These are phyloP conservation scores for Kodamaea fungicola DNA, from an alignment of 1,139 yeast genomes.

Conservation along the genomic window DNA sequence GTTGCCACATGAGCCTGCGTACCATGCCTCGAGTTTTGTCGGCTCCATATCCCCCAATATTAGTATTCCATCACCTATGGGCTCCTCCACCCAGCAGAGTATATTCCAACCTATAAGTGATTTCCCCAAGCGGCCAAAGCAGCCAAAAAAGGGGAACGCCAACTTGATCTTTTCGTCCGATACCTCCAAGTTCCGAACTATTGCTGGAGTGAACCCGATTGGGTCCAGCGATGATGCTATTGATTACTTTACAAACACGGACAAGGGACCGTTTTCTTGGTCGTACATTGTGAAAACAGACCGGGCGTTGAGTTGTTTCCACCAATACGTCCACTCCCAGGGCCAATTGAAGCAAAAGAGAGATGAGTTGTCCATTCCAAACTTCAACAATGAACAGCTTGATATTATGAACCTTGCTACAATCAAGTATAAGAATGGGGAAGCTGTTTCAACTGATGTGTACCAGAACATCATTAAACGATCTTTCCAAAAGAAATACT, in stretches of 20 bases:
- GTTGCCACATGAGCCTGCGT: not conserved
- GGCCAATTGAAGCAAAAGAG: constrained; percentile 2
- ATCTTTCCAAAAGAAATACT: constrained; percentile 5
- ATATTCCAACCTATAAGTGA: no score
- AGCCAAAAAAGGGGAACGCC: not conserved
- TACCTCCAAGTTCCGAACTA: not conserved
- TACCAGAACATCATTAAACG: constrained; percentile 4
- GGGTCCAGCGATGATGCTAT: constrained; percentile 4
- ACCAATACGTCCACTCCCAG: constrained; percentile 6
- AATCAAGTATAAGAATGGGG: constrained; percentile 4
- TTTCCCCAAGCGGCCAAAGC: no score
- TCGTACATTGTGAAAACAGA: constrained; percentile 7
- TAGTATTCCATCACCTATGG: no score
- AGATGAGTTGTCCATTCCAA: constrained; percentile 1
- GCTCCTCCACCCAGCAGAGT: no score
- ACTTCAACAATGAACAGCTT: constrained; percentile 3
- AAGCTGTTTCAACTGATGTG: constrained; percentile 1
- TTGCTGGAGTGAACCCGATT: constrained; percentile 8
- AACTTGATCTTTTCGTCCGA: not conserved
- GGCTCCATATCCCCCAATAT: no score
- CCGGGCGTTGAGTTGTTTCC: constrained; percentile 6
- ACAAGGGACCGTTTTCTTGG: constrained; percentile 5
- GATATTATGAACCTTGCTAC: constrained; percentile 7
- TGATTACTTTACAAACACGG: constrained; percentile 4
- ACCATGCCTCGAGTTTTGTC: no score